Percentiles rank a stretch among this genome's conserved stretches.
These are phyloP conservation scores for Cryptococcus hybrid DNA, from an alignment of 1,284 basidiomycete species.

Conservation along the genomic window DNA sequence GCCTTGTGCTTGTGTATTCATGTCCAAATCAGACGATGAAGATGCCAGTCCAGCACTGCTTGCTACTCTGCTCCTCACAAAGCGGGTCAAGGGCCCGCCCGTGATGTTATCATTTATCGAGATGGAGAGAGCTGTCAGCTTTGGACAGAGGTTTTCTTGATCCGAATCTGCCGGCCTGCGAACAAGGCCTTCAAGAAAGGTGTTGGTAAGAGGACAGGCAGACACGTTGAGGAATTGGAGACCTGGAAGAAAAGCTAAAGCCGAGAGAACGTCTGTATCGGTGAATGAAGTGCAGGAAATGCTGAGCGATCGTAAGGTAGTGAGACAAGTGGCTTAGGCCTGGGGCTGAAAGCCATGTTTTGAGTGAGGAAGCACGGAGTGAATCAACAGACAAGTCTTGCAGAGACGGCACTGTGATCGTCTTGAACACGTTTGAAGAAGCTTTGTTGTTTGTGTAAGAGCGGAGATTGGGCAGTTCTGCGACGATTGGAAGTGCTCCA, in stretches of 20 bases:
- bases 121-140: slow-evolving; percentile 30
- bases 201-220: slow-evolving; percentile 19
- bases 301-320: slow-evolving; percentile 21
- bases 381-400: slow-evolving; percentile 1
- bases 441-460: neutral
- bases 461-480: neutral
- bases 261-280: slow-evolving; percentile 5
- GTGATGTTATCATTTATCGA: slow-evolving; percentile 21
- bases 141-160: slow-evolving; percentile 21
- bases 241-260: slow-evolving; percentile 6
- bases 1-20: too few relatives aligned
- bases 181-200: slow-evolving; percentile 26
- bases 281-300: slow-evolving; percentile 18
- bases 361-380: neutral
- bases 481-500: neutral
- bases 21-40: too few relatives aligned
- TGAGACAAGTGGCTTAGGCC: slow-evolving; percentile 8
- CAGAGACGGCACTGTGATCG: slow-evolving; percentile 13
- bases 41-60: too few relatives aligned
- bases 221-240: slow-evolving; percentile 35
- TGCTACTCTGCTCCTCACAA: slow-evolving; percentile 16
- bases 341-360: slow-evolving; percentile 6
- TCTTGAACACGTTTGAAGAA: neutral
- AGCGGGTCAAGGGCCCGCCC: slow-evolving; percentile 18
- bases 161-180: slow-evolving; percentile 6